These are phyloP conservation scores for Didymella lethalis DNA, from an alignment of 2,329 filamentous ascomycete species.

Conservation along the genomic window DNA sequence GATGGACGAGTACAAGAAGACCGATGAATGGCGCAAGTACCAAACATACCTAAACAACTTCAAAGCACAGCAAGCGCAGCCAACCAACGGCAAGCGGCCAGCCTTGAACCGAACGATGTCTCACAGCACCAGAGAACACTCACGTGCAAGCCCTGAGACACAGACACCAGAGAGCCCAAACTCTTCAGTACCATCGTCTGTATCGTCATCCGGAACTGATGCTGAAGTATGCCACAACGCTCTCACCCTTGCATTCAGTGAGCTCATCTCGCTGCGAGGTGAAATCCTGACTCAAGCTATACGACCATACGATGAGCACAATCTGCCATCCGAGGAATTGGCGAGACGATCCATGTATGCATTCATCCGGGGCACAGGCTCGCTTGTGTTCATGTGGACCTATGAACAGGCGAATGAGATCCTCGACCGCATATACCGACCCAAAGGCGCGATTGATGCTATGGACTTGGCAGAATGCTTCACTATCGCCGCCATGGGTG, in stretches of 20 bases:
- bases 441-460: constrained; percentile 35
- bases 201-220: constrained; percentile 27
- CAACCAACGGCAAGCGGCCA: constrained; percentile 30
- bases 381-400: constrained; percentile 49
- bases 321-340: constrained; percentile 43
- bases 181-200: constrained; percentile 30
- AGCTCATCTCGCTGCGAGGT: constrained; percentile 42
- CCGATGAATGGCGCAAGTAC: constrained; percentile 48
- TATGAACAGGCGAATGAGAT: constrained; percentile 43
- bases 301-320: constrained; percentile 35
- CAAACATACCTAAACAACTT: constrained; percentile 49
- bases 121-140: constrained; percentile 32
- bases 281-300: constrained; percentile 40
- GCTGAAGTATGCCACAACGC: constrained; percentile 47
- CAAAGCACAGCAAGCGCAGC: constrained; percentile 39
- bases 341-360: constrained; percentile 44
- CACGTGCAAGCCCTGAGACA: constrained; percentile 41
- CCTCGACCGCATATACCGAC: constrained; percentile 47
- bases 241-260: constrained; percentile 47
- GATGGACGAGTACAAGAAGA: constrained; percentile 53
- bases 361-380: constrained; percentile 47
- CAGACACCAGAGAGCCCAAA: constrained; percentile 43
- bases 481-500: constrained; percentile 48
- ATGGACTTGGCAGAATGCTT: constrained; percentile 50
- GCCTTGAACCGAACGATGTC: constrained; percentile 35